phyloP scores from a whole-genome alignment of 768 basidiomycete genomes.

The Boletus rubescentipes region DNA sequence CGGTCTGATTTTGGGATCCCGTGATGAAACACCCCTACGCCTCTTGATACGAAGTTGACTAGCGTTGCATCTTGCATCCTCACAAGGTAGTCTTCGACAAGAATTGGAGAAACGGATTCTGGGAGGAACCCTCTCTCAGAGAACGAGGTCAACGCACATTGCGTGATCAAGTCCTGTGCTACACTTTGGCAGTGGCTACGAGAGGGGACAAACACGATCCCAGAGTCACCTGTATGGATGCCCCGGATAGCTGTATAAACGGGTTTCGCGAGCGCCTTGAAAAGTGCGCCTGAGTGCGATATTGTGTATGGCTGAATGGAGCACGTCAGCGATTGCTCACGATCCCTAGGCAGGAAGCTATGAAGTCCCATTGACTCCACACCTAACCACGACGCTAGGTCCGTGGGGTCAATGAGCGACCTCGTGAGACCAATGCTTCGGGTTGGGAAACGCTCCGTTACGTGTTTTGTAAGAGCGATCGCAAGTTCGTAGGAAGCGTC shows the following conservation, averaged over 20 bases:
- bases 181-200: conserved; percentile 69
- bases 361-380: conserved; percentile 63
- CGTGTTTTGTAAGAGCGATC: conserved; percentile 67
- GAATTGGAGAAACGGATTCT: conserved; percentile 44
- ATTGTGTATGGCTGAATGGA: conserved; percentile 79
- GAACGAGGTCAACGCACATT: conserved; percentile 75
- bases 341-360: conserved; percentile 78
- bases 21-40: conserved; percentile 85
- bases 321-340: conserved; percentile 74
- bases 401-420: conserved; percentile 77
- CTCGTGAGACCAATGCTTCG: conserved; percentile 77
- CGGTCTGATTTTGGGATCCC: conserved; percentile 68
- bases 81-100: conserved; percentile 57
- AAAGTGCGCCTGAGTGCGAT: conserved; percentile 80
- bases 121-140: conserved; percentile 68
- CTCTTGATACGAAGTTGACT: conserved; percentile 74
- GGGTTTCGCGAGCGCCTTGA: conserved; percentile 92
- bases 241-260: conserved; percentile 71
- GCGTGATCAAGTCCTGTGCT: conserved; percentile 84
- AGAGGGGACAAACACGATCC: conserved; percentile 89
- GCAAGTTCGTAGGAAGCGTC: conserved; percentile 80
- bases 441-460: conserved; percentile 57
- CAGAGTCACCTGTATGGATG: conserved; percentile 43
- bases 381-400: conserved; percentile 82
- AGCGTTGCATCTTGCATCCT: conserved; percentile 63